These are phyloP conservation scores for Trichoderma sp. DNA, from an alignment of 2,329 filamentous ascomycete species.

Conservation along the genomic window DNA sequence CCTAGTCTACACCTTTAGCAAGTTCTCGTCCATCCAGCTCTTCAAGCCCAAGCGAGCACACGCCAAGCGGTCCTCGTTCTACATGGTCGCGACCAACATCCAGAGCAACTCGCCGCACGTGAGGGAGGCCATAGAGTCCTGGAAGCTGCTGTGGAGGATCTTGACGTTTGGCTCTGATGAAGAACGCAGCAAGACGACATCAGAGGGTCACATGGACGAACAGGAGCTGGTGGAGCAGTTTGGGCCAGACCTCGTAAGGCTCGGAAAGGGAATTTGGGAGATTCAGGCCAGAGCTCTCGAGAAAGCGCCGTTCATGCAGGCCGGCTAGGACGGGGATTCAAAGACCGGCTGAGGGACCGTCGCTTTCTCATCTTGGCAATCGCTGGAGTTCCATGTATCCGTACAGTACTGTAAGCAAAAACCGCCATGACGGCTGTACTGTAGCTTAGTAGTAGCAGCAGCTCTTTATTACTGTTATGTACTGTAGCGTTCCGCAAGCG, in stretches of 20 bases:
- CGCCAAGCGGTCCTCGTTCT: conserved; percentile 48
- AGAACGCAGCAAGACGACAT: conserved; percentile 19
- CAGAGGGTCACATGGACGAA: conserved; percentile 8
- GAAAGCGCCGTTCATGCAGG: conserved; percentile 28
- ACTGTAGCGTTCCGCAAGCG: neutral
- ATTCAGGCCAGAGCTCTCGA: conserved; percentile 34
- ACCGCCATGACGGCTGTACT: neutral
- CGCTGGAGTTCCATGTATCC: neutral
- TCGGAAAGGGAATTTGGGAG: conserved; percentile 35
- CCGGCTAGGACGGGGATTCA: conserved; percentile 1
- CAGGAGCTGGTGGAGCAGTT: conserved; percentile 34
- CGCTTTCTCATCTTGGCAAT: neutral
- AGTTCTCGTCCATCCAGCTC: conserved; percentile 41
- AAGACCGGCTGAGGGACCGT: neutral
- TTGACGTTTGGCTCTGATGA: conserved; percentile 39
- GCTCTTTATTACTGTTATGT: too few relatives aligned
- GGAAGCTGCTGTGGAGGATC: conserved; percentile 39
- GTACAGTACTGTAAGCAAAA: neutral
- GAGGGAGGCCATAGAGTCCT: conserved; percentile 34
- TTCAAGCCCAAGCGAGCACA: conserved; percentile 45
- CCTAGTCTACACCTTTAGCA: conserved; percentile 38
- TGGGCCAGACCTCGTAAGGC: conserved; percentile 31
- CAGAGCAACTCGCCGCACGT: conserved; percentile 33
- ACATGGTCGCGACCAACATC: conserved; percentile 47
- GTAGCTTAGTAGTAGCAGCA: neutral